These are phyloP conservation scores for Jamesozyma hellenica DNA, from an alignment of 805 yeast genomes.

Conservation along the genomic window DNA sequence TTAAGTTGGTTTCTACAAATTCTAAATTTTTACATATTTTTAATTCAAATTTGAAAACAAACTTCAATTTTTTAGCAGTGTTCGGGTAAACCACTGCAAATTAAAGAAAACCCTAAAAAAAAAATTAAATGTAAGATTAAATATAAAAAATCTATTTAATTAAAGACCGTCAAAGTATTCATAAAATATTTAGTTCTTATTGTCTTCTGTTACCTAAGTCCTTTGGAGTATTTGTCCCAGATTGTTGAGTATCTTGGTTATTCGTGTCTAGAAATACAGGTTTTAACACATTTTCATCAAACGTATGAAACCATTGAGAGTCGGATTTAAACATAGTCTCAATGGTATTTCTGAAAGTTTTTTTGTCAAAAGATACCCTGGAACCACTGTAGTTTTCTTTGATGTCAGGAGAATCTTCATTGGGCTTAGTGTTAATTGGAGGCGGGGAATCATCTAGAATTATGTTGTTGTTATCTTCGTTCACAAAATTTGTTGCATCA, in stretches of 20 bases:
- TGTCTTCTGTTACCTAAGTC: not conserved
- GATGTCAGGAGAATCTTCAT: not conserved
- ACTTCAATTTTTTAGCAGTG: no score
- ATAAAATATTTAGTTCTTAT: no score
- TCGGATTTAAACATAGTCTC: conserved; percentile 23
- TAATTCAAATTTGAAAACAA: no score
- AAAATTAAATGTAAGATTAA: no score
- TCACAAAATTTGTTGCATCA: conserved; percentile 2
- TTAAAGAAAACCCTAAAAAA: no score
- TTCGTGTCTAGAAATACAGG: conserved; percentile 72
- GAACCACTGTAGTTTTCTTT: not conserved
- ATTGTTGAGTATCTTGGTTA: not conserved
- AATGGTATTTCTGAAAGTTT: conserved; percentile 8
- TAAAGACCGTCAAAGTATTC: no score
- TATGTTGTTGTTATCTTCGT: conserved; percentile 1
- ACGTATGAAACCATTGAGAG: conserved; percentile 83
- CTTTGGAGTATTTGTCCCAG: conserved; percentile 1
- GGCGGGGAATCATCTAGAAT: not conserved
- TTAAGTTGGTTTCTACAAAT: no score
- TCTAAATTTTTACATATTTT: no score
- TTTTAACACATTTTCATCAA: conserved; percentile 88
- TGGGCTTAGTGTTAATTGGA: not conserved
- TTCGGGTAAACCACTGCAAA: no score
- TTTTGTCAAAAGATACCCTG: conserved; percentile 4
- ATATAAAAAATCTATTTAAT: no score